Evolutionary conservation across 345 rosid species (phyloP), one percentile per base, ranked within the genome.

Genomic region (Garcia nutans): DNA sequence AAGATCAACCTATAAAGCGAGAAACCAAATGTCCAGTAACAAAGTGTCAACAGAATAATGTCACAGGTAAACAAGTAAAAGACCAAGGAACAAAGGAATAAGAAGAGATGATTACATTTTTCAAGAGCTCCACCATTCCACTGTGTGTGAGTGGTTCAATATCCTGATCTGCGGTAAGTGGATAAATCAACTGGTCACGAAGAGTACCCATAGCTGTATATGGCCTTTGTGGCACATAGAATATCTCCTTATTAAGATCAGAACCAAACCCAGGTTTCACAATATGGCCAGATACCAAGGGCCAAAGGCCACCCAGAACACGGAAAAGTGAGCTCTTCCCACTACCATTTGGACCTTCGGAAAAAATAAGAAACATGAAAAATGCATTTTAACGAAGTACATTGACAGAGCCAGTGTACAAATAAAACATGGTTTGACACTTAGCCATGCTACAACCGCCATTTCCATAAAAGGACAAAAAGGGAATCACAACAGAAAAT

Each of bases 281-380:
- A 74, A 96, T 96, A 86, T 86, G 92, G 67, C 99, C 99, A 72
- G 97, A 86, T 28, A 91, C 91, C 73, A 96, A 80, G 41, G 99
- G 99, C 99, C 99, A 96, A 78, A 96, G 92, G 77, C 99, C 99
- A 79, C 99, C 98, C 73, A 96, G 84, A 81, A 96, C 99, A 67
- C 99, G 93, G 85, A 96, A 96, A 77, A 96, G 99, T 23, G 99
- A 96, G 84, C 99, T 96, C 85, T 96, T 96, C 74, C 99, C 99
- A 78, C 98, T 96, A 72, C 99, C 99, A 84, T 96, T 96, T 62
- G 99, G 99, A 82, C 99, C 99, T 96, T 79, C 79, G 77, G 70
- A 31, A 82, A 84, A 79, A 71, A 77, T 16, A 62, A 71, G 33
- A 62, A 71, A 57, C n/a, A 2, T 58, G 65, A 71, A 23, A 50